A percentile compares a stretch with the other conserved stretches of the same genome.
Evolutionary conservation across 2,329 filamentous ascomycete species (phyloP).

Genomic region (Dryadomyces sulphureus): DNA sequence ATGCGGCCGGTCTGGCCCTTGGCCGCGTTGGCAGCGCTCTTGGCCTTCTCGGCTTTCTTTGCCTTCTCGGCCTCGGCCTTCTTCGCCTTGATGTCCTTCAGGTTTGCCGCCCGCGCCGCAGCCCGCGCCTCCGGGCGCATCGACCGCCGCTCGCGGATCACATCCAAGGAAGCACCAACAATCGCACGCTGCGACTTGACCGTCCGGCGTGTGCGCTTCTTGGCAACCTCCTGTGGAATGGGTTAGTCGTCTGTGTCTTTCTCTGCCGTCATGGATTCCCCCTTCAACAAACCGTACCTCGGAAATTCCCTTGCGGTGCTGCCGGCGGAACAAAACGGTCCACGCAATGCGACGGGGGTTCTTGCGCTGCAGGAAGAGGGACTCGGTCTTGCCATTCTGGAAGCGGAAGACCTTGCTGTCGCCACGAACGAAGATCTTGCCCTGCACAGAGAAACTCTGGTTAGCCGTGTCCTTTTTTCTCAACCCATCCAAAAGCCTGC

Average conservation of each 20-base stretch:
- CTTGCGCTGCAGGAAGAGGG: slow-evolving; percentile 99
- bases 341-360: slow-evolving; percentile 99
- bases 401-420: slow-evolving; percentile 99
- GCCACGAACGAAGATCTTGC: slow-evolving; percentile 98
- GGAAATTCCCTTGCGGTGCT: slow-evolving; percentile 99
- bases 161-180: slow-evolving; percentile 96
- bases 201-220: slow-evolving; percentile 96
- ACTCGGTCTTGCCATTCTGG: slow-evolving; percentile 99
- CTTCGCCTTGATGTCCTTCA: slow-evolving; percentile 99
- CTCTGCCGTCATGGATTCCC: too few species aligned
- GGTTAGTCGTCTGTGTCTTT: background rate
- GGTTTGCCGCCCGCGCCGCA: slow-evolving; percentile 76
- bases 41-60: slow-evolving; percentile 99
- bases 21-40: slow-evolving; percentile 58
- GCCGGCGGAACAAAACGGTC: slow-evolving; percentile 95
- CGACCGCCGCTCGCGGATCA: slow-evolving; percentile 97
- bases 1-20: slow-evolving; percentile 70
- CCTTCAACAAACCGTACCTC: slow-evolving; percentile 62
- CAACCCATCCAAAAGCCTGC: background rate
- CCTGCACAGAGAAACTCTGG: slow-evolving; percentile 33
- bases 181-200: slow-evolving; percentile 99
- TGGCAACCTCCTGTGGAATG: slow-evolving; percentile 77
- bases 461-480: background rate
- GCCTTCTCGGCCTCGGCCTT: slow-evolving; percentile 71
- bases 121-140: slow-evolving; percentile 91